A percentile compares a stretch with the other conserved stretches of the same genome.
These are phyloP conservation scores for Salinomyces thailandicus DNA, from an alignment of 2,329 filamentous ascomycete species.

Conservation along the genomic window DNA sequence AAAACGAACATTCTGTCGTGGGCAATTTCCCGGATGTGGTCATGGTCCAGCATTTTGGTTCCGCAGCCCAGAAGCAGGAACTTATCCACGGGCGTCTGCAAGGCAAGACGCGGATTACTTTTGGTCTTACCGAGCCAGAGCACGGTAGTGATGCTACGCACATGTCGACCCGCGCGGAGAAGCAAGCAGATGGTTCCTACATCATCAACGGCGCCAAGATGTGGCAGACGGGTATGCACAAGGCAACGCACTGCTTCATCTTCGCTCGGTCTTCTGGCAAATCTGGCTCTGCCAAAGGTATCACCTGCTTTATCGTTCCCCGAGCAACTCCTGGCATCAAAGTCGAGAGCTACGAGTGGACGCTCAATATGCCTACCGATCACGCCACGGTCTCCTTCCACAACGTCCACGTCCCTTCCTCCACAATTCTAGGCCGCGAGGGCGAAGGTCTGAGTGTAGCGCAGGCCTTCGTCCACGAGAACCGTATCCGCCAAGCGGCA, in stretches of 20 bases:
- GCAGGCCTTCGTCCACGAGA: slow-evolving; percentile 56
- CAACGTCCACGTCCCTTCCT: slow-evolving; percentile 47
- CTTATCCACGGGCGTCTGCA: slow-evolving; percentile 44
- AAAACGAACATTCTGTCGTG: slow-evolving; percentile 53
- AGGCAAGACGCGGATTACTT: slow-evolving; percentile 47
- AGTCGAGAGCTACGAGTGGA: slow-evolving; percentile 52
- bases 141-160: slow-evolving; percentile 55
- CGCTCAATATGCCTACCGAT: slow-evolving; percentile 57
- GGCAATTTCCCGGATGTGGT: slow-evolving; percentile 53
- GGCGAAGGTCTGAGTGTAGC: slow-evolving; percentile 49
- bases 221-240: slow-evolving; percentile 56
- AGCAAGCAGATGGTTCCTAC: slow-evolving; percentile 39
- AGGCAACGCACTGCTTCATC: slow-evolving; percentile 51
- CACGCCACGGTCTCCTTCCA: slow-evolving; percentile 50
- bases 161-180: slow-evolving; percentile 46
- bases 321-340: slow-evolving; percentile 41
- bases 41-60: slow-evolving; percentile 53
- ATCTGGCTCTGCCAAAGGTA: slow-evolving; percentile 44
- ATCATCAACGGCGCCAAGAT: slow-evolving; percentile 50
- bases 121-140: slow-evolving; percentile 51
- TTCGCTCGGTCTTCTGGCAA: slow-evolving; percentile 50
- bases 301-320: slow-evolving; percentile 52
- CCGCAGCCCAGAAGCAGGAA: slow-evolving; percentile 41
- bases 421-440: slow-evolving; percentile 42
- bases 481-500: slow-evolving; percentile 54